Percentiles rank a stretch among this genome's conserved stretches.
These are phyloP conservation scores for Kodamaea nitidulidarum DNA, from an alignment of 805 yeast genomes.

Conservation along the genomic window DNA sequence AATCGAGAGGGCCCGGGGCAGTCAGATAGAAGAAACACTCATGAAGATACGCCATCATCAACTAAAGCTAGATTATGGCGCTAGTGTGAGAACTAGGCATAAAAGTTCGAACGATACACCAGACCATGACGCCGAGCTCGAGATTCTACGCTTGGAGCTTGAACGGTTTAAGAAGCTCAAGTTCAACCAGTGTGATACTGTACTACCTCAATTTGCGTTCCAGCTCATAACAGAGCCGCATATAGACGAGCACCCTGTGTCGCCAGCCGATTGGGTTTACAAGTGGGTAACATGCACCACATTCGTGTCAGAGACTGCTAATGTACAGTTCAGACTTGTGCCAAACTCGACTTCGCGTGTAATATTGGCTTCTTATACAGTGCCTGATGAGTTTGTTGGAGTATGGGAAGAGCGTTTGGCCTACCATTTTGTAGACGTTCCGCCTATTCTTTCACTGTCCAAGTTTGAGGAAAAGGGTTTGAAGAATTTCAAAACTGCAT, in stretches of 20 bases:
- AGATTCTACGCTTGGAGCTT: constrained; percentile 1
- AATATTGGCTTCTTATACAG: constrained; percentile 6
- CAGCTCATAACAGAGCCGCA: constrained; percentile 5
- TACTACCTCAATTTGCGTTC: constrained; percentile 3
- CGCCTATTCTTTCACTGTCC: constrained; percentile 3
- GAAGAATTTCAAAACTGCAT: constrained; percentile 3
- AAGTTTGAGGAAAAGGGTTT: constrained; percentile 3
- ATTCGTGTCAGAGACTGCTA: not conserved
- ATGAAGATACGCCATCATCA: constrained; percentile 7
- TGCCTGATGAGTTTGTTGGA: constrained; percentile 1
- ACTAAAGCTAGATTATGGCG: constrained; percentile 7
- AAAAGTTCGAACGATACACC: not conserved
- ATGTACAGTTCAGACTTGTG: not conserved
- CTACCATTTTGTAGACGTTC: not conserved
- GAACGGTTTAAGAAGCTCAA: constrained; percentile 3
- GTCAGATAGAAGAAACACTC: constrained; percentile 3
- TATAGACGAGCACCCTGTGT: constrained; percentile 5
- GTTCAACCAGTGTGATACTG: constrained; percentile 1
- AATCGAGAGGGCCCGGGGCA: constrained; percentile 1
- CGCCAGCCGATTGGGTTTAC: constrained; percentile 8
- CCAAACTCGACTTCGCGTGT: constrained; percentile 3
- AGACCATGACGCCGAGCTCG: constrained; percentile 2
- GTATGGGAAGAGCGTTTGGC: constrained; percentile 2
- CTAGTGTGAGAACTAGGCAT: constrained; percentile 1
- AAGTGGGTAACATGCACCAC: constrained; percentile 4